Conservation (phyloP, 169 alveolate species). For the Plasmodium malariae region DNA sequence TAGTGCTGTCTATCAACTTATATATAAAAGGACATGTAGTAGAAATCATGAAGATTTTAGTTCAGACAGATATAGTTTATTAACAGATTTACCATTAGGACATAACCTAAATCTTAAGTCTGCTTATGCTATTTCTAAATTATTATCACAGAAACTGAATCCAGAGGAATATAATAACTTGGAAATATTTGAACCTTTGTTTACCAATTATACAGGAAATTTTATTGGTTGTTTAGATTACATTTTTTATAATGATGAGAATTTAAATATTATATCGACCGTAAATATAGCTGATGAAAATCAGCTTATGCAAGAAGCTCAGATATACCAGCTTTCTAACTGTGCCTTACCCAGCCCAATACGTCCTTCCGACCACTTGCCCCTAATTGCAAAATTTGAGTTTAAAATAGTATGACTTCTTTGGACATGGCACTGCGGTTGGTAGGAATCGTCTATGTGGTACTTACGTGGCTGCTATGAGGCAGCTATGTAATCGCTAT, state of each 20-base stretch:
- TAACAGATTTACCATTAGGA: constrained; percentile 80
- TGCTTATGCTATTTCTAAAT: constrained; percentile 82
- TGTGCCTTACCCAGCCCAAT: constrained; percentile 86
- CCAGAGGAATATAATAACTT: constrained; percentile 63
- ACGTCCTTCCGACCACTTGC: constrained; percentile 87
- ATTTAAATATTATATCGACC: constrained; percentile 79
- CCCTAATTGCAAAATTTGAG: constrained; percentile 85
- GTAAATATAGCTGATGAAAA: constrained; percentile 79
- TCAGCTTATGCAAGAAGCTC: constrained; percentile 84
- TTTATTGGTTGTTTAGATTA: constrained; percentile 87
- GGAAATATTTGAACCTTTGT: constrained; percentile 81
- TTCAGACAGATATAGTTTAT: constrained; percentile 76
- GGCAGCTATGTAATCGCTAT: too few relatives aligned
- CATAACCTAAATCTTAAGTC: constrained; percentile 82
- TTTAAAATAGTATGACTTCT: constrained; percentile 56
- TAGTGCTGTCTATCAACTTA: constrained; percentile 85
- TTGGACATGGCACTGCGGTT: too few relatives aligned
- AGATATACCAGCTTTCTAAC: constrained; percentile 81
- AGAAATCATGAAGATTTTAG: constrained; percentile 81
- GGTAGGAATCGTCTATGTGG: too few relatives aligned
- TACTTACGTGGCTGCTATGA: too few relatives aligned
- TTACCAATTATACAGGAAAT: constrained; percentile 84
- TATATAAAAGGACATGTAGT: constrained; percentile 83
- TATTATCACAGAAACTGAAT: constrained; percentile 34
- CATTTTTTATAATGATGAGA: constrained; percentile 82